Conservation (phyloP, 139 green algal species). For the Ostreobium quekettii region DNA sequence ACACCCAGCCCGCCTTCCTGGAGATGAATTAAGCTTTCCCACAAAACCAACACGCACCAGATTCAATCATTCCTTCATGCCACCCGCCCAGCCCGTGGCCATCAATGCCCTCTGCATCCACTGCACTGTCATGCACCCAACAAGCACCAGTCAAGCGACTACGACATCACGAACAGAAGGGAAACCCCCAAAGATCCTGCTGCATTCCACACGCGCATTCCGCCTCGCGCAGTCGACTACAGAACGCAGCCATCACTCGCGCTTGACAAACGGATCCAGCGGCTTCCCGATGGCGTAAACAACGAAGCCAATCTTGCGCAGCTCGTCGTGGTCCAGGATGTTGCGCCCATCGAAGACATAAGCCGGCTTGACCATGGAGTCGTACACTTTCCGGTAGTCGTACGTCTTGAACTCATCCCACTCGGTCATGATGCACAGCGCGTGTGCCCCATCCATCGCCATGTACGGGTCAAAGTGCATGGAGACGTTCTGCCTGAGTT, state of each 20-base stretch:
- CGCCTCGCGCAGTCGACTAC: neutral
- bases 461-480: slow-evolving; percentile 39
- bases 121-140: no score
- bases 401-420: slow-evolving; percentile 98
- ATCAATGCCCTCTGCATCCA: no score
- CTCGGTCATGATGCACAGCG: slow-evolving; percentile 90
- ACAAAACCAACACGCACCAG: no score
- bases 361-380: slow-evolving; percentile 91
- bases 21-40: no score
- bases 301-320: slow-evolving; percentile 94
- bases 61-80: no score
- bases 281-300: slow-evolving; percentile 97
- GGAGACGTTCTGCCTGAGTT: slow-evolving; percentile 42
- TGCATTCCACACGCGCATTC: no score
- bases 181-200: no score
- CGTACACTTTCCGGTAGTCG: slow-evolving; percentile 65
- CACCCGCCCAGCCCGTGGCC: no score
- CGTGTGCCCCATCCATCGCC: slow-evolving; percentile 69
- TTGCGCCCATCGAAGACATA: slow-evolving; percentile 99
- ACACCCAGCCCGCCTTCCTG: no score
- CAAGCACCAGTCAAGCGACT: no score
- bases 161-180: no score
- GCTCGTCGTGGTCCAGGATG: slow-evolving; percentile 80
- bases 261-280: slow-evolving; percentile 90
- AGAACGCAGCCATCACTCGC: neutral